phyloP scores from a whole-genome alignment of 306 rosid genomes.

The Macrotyloma uniflorum region DNA sequence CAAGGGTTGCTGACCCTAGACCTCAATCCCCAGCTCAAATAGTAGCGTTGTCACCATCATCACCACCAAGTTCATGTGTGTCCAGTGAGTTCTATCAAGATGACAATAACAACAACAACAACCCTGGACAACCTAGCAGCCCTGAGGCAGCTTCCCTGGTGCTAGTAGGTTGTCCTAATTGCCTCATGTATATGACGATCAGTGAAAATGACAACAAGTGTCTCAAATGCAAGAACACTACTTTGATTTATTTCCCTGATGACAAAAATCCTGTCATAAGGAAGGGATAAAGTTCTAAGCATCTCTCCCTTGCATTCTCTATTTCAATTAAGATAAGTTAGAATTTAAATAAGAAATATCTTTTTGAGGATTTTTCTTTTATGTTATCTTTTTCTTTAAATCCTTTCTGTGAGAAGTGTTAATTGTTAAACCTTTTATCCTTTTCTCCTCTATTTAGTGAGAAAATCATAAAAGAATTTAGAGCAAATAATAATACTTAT shows the following conservation, averaged over 20 bases:
- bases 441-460: not conserved
- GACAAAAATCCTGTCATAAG: constrained; percentile 47
- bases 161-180: constrained; percentile 81
- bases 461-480: constrained; percentile 41
- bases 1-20: constrained; percentile 54
- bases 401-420: constrained; percentile 40
- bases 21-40: constrained; percentile 65
- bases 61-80: constrained; percentile 83
- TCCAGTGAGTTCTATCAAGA: constrained; percentile 76
- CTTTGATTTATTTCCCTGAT: constrained; percentile 77
- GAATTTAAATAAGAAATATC: constrained; percentile 39
- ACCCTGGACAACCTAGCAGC: constrained; percentile 56
- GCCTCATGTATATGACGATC: constrained; percentile 95
- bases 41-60: constrained; percentile 64
- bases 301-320: constrained; percentile 25
- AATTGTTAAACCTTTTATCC: constrained; percentile 54
- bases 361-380: constrained; percentile 8
- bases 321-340: constrained; percentile 34
- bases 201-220: constrained; percentile 78
- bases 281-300: constrained; percentile 48
- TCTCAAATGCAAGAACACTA: constrained; percentile 95
- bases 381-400: not conserved
- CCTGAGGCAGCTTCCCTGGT: constrained; percentile 82
- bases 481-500: constrained; percentile 44
- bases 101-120: constrained; percentile 13